These are phyloP conservation scores for Aphanoascus verrucosus DNA, from an alignment of 2,329 filamentous ascomycete species.

Conservation along the genomic window DNA sequence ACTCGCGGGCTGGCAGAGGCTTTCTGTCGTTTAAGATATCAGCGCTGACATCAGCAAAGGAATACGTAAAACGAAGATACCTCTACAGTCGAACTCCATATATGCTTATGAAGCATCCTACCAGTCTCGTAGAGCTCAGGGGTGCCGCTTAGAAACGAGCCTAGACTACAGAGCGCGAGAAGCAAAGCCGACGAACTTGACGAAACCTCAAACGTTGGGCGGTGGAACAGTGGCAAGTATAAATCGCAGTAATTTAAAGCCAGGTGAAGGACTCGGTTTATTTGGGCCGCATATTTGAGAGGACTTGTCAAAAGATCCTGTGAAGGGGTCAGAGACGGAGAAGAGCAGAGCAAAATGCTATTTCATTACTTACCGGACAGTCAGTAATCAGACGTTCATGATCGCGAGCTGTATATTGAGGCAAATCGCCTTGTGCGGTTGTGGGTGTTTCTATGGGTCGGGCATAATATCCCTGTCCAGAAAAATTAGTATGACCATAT, in stretches of 20 bases:
- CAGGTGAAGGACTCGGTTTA: conserved; percentile 11
- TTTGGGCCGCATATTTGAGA: conserved; percentile 13
- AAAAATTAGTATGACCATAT: neutral
- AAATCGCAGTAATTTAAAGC: conserved; percentile 19
- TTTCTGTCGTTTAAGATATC: conserved; percentile 10
- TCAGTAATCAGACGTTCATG: conserved; percentile 15
- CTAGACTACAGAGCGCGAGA: conserved; percentile 17
- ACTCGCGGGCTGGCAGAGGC: conserved; percentile 16
- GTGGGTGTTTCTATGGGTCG: conserved; percentile 4
- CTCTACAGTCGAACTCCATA: conserved; percentile 16
- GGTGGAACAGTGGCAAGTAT: conserved; percentile 19
- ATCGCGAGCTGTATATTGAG: conserved; percentile 11
- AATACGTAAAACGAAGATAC: conserved; percentile 1
- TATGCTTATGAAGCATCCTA: conserved; percentile 14
- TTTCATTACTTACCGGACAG: conserved; percentile 12
- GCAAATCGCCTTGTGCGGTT: conserved; percentile 1
- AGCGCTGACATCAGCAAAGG: neutral
- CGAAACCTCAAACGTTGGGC: conserved; percentile 16
- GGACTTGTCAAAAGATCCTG: conserved; percentile 13
- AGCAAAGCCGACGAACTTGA: conserved; percentile 14
- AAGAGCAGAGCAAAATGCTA: no score
- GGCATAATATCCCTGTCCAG: conserved; percentile 10
- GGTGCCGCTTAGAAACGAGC: conserved; percentile 12
- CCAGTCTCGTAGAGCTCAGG: conserved; percentile 13
- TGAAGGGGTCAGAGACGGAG: neutral